phyloP scores from a whole-genome alignment of 352 stramenopile genomes.

The Pythium aquatile region DNA sequence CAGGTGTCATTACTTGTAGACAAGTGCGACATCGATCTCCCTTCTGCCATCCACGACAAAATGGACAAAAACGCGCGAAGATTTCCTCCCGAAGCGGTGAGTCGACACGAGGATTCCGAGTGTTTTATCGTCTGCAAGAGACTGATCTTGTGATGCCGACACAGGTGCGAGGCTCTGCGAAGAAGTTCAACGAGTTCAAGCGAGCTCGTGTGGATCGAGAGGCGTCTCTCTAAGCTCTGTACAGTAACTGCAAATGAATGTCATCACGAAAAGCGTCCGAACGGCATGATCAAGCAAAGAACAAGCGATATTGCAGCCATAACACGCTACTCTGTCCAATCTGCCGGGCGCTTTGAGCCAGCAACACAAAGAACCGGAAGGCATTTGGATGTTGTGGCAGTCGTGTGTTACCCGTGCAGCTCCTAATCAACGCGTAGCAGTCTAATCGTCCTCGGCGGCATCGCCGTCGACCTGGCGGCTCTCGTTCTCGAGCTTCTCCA shows the following conservation, averaged over 20 bases:
- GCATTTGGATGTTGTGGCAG: constrained; percentile 1
- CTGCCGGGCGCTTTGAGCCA: not conserved
- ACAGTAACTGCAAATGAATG: not conserved
- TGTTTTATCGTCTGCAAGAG: not conserved
- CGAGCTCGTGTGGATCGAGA: constrained; percentile 50
- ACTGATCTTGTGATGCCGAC: not conserved
- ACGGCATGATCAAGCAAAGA: not conserved
- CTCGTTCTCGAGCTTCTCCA: constrained; percentile 98
- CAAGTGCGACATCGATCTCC: constrained; percentile 89
- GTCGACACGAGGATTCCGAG: not conserved
- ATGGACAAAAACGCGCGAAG: constrained; percentile 89
- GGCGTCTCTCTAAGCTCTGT: constrained; percentile 35
- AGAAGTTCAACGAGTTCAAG: constrained; percentile 85
- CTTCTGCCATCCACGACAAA: constrained; percentile 89
- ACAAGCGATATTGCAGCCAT: constrained; percentile 7
- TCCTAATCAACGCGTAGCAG: constrained; percentile 16
- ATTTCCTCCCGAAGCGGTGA: constrained; percentile 62
- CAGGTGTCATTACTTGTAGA: constrained; percentile 30
- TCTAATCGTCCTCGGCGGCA: constrained; percentile 91
- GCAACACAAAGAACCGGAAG: not conserved
- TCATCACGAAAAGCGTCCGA: not conserved
- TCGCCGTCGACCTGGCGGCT: constrained; percentile 99
- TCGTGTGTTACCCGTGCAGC: constrained; percentile 4
- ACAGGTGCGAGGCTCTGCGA: constrained; percentile 62
- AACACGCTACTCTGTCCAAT: constrained; percentile 19